Conservation (phyloP, 1,139 yeast species). For the Scheffersomyces lignicola region DNA sequence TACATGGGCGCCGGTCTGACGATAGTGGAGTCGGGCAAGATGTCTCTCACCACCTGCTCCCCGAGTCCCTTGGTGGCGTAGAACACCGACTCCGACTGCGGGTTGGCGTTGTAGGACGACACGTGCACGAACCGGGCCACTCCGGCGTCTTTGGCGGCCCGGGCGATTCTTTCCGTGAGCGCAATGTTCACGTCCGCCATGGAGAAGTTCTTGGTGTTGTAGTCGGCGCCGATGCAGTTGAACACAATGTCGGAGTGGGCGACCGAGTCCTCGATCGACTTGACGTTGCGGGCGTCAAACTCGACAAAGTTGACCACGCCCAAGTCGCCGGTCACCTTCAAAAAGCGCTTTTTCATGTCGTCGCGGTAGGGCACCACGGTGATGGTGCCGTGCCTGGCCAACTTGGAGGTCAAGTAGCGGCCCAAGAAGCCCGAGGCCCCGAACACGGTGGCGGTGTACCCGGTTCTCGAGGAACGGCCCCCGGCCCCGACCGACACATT, state of each 20-base stretch:
- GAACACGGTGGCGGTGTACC: slow-evolving; percentile 86
- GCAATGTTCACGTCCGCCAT: slow-evolving; percentile 86
- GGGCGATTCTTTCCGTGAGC: slow-evolving; percentile 74
- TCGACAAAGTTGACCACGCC: slow-evolving; percentile 87
- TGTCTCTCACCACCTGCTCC: slow-evolving; percentile 68
- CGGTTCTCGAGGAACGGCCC: slow-evolving; percentile 87
- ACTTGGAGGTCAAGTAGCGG: slow-evolving; percentile 65
- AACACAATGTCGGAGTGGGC: slow-evolving; percentile 81
- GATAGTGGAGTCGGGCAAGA: slow-evolving; percentile 74
- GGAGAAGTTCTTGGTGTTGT: slow-evolving; percentile 73
- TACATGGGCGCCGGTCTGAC: slow-evolving; percentile 85
- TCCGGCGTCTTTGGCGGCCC: slow-evolving; percentile 69
- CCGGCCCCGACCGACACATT: slow-evolving; percentile 70
- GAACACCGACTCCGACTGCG: slow-evolving; percentile 65
- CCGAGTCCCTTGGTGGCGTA: slow-evolving; percentile 82
- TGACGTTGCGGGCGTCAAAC: slow-evolving; percentile 75
- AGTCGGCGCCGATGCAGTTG: slow-evolving; percentile 79
- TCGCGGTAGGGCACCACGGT: slow-evolving; percentile 80
- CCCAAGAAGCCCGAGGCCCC: slow-evolving; percentile 85
- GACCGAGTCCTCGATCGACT: slow-evolving; percentile 76
- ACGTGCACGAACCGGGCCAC: slow-evolving; percentile 79
- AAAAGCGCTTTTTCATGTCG: slow-evolving; percentile 74
- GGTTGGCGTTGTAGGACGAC: slow-evolving; percentile 77
- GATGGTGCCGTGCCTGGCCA: slow-evolving; percentile 80
- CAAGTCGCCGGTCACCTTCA: slow-evolving; percentile 82